A percentile compares a stretch with the other conserved stretches of the same genome.
Conservation (phyloP, 108 stramenopile species). For the Cyclotella baltica region DNA sequence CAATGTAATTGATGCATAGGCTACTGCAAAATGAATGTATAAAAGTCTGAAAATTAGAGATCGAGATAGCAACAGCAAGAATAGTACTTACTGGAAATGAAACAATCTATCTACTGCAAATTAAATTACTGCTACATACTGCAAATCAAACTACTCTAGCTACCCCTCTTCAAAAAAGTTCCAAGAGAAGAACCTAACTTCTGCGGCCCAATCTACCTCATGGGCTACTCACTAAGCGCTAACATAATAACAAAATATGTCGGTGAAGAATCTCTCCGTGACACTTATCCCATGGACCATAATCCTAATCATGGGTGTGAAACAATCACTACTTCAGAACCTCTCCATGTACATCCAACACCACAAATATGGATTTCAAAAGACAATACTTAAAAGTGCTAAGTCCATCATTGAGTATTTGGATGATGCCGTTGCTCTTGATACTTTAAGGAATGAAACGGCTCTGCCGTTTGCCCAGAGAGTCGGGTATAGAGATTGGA, state of each 20-base stretch:
- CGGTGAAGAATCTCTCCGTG: slow-evolving; percentile 83
- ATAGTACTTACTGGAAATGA: too few relatives aligned
- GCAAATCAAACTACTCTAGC: too few relatives aligned
- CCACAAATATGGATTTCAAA: slow-evolving; percentile 62
- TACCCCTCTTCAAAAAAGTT: too few relatives aligned
- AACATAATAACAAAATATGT: slow-evolving; percentile 87
- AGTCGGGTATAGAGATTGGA: slow-evolving; percentile 73
- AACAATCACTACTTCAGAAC: slow-evolving; percentile 68
- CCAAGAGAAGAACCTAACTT: too few relatives aligned
- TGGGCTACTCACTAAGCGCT: slow-evolving; percentile 84
- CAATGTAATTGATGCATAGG: too few relatives aligned
- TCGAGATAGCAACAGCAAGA: too few relatives aligned
- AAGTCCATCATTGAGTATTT: slow-evolving; percentile 63
- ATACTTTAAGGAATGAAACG: slow-evolving; percentile 67
- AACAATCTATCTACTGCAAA: too few relatives aligned
- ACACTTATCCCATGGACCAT: slow-evolving; percentile 75
- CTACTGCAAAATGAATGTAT: too few relatives aligned
- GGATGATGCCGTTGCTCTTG: slow-evolving; percentile 72
- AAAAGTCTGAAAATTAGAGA: too few relatives aligned
- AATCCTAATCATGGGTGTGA: slow-evolving; percentile 72
- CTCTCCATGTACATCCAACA: slow-evolving; percentile 32
- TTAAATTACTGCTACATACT: too few relatives aligned
- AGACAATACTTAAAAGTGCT: slow-evolving; percentile 53
- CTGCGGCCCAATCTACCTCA: slow-evolving; percentile 67
- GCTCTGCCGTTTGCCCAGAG: slow-evolving; percentile 65